Percentiles rank a stretch among this genome's conserved stretches.
Conservation (phyloP, 2,329 filamentous ascomycete species). For the Truncatella angustata region DNA sequence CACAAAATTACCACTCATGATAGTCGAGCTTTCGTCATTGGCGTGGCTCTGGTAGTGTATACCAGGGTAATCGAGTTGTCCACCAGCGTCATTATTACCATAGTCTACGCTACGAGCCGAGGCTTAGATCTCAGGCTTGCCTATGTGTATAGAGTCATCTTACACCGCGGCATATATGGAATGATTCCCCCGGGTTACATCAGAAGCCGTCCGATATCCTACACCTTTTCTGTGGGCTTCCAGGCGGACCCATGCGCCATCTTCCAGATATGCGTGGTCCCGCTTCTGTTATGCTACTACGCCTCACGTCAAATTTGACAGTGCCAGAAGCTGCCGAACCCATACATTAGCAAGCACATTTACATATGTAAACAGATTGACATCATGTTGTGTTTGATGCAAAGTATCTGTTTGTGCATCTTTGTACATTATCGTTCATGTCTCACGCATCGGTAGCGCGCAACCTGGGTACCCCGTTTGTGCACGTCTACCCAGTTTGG, state of each 20-base stretch:
- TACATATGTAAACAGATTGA: slow-evolving; percentile 8
- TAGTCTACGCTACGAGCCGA: no score
- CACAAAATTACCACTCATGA: no score
- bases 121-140: no score
- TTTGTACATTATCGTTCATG: slow-evolving; percentile 15
- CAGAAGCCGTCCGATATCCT: no score
- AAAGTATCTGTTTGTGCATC: slow-evolving; percentile 20
- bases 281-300: slow-evolving; percentile 17
- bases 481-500: neutral
- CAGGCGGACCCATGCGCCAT: neutral
- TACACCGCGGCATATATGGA: no score
- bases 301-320: slow-evolving; percentile 20
- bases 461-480: neutral
- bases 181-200: no score
- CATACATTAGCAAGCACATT: neutral
- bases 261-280: slow-evolving; percentile 18
- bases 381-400: slow-evolving; percentile 18
- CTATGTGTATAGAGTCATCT: no score
- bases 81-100: no score
- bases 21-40: no score
- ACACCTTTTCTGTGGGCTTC: no score
- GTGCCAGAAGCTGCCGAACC: slow-evolving; percentile 17
- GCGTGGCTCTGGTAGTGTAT: no score
- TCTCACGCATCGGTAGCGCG: slow-evolving; percentile 17
- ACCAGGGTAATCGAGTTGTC: no score